Conservation (phyloP, 2,329 filamentous ascomycete species). For the Lomentospora prolificans region DNA sequence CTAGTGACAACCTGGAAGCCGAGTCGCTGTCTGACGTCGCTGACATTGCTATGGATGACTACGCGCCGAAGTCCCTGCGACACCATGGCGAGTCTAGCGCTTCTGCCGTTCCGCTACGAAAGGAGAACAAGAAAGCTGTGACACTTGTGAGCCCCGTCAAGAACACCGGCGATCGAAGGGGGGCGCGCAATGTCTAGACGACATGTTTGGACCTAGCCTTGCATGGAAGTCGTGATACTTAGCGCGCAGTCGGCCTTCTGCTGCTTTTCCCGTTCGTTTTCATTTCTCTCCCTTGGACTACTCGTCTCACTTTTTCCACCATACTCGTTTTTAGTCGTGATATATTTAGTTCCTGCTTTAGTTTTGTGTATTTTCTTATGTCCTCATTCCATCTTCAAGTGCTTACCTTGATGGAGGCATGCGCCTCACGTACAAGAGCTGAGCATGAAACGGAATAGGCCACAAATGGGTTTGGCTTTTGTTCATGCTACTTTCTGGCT, state of each 20-base stretch:
- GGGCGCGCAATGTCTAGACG: constrained; percentile 18
- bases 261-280: not conserved
- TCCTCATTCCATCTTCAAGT: constrained; percentile 3
- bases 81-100: constrained; percentile 29
- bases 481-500: constrained; percentile 7
- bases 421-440: too few species aligned
- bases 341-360: constrained; percentile 12
- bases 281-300: not conserved
- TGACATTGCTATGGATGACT: constrained; percentile 52
- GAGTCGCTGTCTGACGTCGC: constrained; percentile 50
- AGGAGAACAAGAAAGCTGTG: constrained; percentile 45
- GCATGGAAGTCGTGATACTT: not conserved
- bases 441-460: not conserved
- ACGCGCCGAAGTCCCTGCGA: constrained; percentile 33
- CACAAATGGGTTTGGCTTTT: not conserved
- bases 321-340: constrained; percentile 20
- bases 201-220: constrained; percentile 1
- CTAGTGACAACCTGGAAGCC: constrained; percentile 46
- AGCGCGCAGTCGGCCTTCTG: not conserved
- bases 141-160: constrained; percentile 44
- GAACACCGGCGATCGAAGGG: constrained; percentile 20
- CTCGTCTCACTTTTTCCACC: constrained; percentile 18
- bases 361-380: constrained; percentile 11
- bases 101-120: constrained; percentile 38
- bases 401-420: not conserved